These are phyloP conservation scores for Sporobolomyces roseus DNA, from an alignment of 768 basidiomycete genomes.

Conservation along the genomic window DNA sequence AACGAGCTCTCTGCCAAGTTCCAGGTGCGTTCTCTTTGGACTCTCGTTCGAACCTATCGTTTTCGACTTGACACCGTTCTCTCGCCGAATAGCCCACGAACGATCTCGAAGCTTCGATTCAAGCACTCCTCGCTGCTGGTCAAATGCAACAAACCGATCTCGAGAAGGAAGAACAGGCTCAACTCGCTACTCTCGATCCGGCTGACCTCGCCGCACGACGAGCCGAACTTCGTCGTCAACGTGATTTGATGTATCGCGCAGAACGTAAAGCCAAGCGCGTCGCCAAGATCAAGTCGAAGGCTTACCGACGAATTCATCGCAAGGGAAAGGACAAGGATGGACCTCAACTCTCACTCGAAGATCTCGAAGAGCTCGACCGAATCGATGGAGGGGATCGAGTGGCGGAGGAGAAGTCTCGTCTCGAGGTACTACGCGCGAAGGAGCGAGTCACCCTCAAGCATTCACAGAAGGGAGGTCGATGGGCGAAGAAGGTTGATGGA, in stretches of 20 bases:
- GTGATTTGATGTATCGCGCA: constrained; percentile 88
- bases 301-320: constrained; percentile 77
- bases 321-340: constrained; percentile 55
- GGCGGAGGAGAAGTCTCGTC: constrained; percentile 59
- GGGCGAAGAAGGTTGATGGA: constrained; percentile 49
- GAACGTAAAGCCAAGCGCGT: constrained; percentile 84
- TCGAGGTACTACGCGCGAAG: constrained; percentile 72
- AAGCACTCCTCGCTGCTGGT: constrained; percentile 72
- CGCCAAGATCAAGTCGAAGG: constrained; percentile 92
- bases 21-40: constrained; percentile 56
- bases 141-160: constrained; percentile 75
- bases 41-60: not conserved
- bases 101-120: constrained; percentile 76
- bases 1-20: constrained; percentile 77
- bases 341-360: constrained; percentile 46
- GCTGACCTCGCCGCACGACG: constrained; percentile 82
- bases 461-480: constrained; percentile 66
- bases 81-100: constrained; percentile 64
- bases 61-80: not conserved
- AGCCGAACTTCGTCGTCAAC: constrained; percentile 75
- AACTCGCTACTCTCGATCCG: constrained; percentile 61
- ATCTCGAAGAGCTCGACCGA: constrained; percentile 57
- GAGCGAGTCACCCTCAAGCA: constrained; percentile 87
- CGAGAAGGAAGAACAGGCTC: constrained; percentile 71
- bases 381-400: constrained; percentile 56